Base-by-base conservation (phyloP, 345 rosid species). In the Kernera saxatilis region DNA sequence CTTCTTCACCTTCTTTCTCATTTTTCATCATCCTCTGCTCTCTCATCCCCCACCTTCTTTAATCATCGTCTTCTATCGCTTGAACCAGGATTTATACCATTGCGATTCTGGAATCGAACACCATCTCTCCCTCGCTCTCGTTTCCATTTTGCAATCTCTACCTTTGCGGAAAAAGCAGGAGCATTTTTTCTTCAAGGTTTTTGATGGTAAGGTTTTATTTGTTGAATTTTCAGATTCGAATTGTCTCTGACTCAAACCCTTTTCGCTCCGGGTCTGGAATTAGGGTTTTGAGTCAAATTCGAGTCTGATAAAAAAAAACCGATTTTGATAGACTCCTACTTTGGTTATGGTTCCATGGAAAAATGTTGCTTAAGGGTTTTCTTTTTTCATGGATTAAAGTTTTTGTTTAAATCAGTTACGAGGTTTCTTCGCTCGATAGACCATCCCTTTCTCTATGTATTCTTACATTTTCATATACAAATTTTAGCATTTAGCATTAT, bases 291-390 rank as follows among this genome's bases (percentile, higher is more conserved):
- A 35, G 41, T 59, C 60, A 7, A 30, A n/a, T 50, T 61, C 12
- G 71, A 57, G 40, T 64, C 44, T 72, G 39, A 22, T 35, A 14
- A 25, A 40, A n/a, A n/a, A n/a, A n/a, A 41, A 8, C 21, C 72
- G 17, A 41, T 45, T n/a, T 57, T 32, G 41, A 32, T 17, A 26
- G 5, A 3, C 8, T 22, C n/a, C 0, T 52, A 27, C 36, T 52
- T 52, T 43, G 8, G 52, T 29, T 19, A 29, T 23, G 37, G 27
- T 56, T 43, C 5, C 12, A 14, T n/a, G 36, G 59, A 26, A 26
- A 40, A 52, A 32, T 30, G 68, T 66, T 67, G 73, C 73, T 67
- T 57, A 48, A 49, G 44, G 60, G 8, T 57, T 66, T 13, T 67
- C 8, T 30, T 2, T 15, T 11, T 30, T 11, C 46, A 53, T 41